A percentile compares a stretch with the other conserved stretches of the same genome.
phyloP scores from a whole-genome alignment of 2,329 filamentous ascomycete species.

The Stagonosporopsis cucurbitacearum region DNA sequence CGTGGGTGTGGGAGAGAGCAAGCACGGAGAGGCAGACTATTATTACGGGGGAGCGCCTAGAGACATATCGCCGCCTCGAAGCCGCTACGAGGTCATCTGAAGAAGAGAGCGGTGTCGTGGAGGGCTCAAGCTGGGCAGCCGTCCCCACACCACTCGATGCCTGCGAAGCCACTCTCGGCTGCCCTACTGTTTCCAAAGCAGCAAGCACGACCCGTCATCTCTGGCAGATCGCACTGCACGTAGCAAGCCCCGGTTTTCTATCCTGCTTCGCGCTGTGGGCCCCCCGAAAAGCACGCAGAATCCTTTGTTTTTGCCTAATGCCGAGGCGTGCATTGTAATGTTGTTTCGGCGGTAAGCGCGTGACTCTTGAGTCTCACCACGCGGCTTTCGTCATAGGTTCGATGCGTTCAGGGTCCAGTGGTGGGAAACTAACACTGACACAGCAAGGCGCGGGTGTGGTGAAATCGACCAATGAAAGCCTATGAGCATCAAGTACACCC shows the following conservation, averaged over 20 bases:
- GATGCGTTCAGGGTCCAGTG: constrained; percentile 19
- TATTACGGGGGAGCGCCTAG: constrained; percentile 16
- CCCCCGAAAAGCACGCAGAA: neutral
- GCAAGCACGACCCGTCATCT: constrained; percentile 15
- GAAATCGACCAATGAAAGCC: constrained; percentile 11
- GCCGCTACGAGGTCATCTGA: constrained; percentile 35
- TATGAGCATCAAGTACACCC: constrained; percentile 7
- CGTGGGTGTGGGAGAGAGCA: constrained; percentile 11
- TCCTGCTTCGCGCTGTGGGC: neutral
- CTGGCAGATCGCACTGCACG: neutral
- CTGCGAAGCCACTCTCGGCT: constrained; percentile 15
- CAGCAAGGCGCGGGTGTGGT: constrained; percentile 5
- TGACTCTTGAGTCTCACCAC: constrained; percentile 14
- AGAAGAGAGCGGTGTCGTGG: constrained; percentile 31
- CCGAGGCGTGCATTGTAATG: constrained; percentile 15
- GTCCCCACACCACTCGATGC: constrained; percentile 18
- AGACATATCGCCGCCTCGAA: constrained; percentile 15
- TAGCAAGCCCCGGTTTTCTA: neutral
- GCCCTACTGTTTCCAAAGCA: constrained; percentile 7
- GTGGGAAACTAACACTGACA: neutral
- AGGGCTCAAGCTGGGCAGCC: constrained; percentile 23
- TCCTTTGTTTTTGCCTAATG: neutral
- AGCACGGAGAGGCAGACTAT: constrained; percentile 16
- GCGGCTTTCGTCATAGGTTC: constrained; percentile 9
- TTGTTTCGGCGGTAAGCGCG: constrained; percentile 20